Evolutionary conservation across 495 filamentous ascomycete species (phyloP).

Genomic region (Tetracladium marchalianum): DNA sequence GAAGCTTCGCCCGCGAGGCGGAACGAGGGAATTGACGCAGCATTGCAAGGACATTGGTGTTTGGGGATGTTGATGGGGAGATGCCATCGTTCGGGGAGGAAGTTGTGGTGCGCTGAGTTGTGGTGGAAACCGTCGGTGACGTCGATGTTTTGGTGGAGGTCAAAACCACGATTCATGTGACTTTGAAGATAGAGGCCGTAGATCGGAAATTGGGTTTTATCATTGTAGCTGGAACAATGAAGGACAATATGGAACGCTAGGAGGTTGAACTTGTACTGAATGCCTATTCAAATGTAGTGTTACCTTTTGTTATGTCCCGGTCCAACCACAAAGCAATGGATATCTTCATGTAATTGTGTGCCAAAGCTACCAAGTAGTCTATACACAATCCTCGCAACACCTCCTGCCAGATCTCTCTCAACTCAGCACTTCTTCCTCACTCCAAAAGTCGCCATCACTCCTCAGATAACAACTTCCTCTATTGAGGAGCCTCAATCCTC

Average conservation of each 20-base stretch:
- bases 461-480: not conserved
- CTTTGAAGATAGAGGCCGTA: too few species aligned
- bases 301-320: too few species aligned
- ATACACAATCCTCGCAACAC: not conserved
- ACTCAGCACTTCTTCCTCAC: not conserved
- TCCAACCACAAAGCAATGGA: not conserved
- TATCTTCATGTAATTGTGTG: slow-evolving; percentile 2
- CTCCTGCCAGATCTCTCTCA: not conserved
- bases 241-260: too few species aligned
- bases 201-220: too few species aligned
- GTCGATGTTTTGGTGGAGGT: slow-evolving; percentile 3
- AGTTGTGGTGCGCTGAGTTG: slow-evolving; percentile 4
- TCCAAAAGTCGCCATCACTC: not conserved
- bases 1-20: too few species aligned
- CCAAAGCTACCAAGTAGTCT: not conserved
- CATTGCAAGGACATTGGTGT: slow-evolving; percentile 3
- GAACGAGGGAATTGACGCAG: too few species aligned
- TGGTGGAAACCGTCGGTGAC: slow-evolving; percentile 5
- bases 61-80: not conserved
- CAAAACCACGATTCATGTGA: not conserved
- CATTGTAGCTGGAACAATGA: too few species aligned
- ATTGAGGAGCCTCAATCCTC: slow-evolving; percentile 19
- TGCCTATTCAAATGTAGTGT: too few species aligned
- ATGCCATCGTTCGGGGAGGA: slow-evolving; percentile 7
- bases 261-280: too few species aligned